These are phyloP conservation scores for Leccinum griseonigrum DNA, from an alignment of 1,284 basidiomycete genomes.

Conservation along the genomic window DNA sequence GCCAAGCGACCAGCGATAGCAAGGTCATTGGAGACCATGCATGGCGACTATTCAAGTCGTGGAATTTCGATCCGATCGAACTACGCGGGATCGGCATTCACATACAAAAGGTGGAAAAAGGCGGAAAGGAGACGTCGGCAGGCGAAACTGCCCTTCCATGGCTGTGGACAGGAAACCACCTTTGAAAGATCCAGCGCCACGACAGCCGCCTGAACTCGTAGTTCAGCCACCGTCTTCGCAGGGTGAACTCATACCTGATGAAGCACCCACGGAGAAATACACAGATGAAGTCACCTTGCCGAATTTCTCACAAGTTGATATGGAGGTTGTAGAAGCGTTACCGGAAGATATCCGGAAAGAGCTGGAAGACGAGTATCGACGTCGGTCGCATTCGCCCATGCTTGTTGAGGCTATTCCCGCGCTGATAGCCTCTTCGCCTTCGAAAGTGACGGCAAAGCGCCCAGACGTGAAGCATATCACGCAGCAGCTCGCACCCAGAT, in stretches of 20 bases:
- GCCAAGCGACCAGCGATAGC: conserved; percentile 72
- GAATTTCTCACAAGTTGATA: conserved; percentile 74
- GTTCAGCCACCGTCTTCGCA: conserved; percentile 39
- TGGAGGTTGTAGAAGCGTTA: conserved; percentile 66
- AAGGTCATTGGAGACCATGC: conserved; percentile 75
- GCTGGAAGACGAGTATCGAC: conserved; percentile 63
- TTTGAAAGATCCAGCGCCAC: not conserved
- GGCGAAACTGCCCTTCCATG: conserved; percentile 52
- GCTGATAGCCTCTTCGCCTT: conserved; percentile 1
- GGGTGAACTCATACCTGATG: conserved; percentile 8
- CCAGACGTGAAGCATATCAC: conserved; percentile 56
- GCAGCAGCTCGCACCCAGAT: conserved; percentile 58
- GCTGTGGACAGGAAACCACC: conserved; percentile 11
- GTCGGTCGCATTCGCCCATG: conserved; percentile 47
- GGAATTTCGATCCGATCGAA: conserved; percentile 81
- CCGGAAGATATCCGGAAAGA: conserved; percentile 71
- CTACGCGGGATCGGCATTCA: conserved; percentile 95
- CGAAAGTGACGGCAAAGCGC: conserved; percentile 33
- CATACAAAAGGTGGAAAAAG: conserved; percentile 70
- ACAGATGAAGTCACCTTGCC: conserved; percentile 45
- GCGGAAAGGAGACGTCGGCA: conserved; percentile 40
- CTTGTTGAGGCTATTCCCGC: conserved; percentile 6
- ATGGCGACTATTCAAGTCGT: conserved; percentile 70
- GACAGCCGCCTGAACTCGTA: conserved; percentile 24
- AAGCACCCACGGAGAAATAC: conserved; percentile 8